A percentile compares a stretch with the other conserved stretches of the same genome.
Conservation (phyloP, 2,329 filamentous ascomycete genomes). For the Mycosphaerella arachidis region DNA sequence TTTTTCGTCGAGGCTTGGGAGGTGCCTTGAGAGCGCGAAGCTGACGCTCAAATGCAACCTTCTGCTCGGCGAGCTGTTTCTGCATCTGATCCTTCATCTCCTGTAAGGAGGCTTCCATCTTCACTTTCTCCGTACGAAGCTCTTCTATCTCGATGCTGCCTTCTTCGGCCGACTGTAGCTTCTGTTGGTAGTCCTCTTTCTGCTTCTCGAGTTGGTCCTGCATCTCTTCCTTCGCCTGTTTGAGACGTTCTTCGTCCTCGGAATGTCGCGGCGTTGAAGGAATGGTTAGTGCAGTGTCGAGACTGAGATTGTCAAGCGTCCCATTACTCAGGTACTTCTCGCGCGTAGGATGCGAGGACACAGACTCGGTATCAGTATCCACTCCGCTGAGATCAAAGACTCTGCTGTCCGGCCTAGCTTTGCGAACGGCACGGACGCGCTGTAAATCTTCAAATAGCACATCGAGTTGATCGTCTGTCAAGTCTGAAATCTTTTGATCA, state of each 20-base stretch:
- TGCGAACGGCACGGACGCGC: constrained; percentile 76
- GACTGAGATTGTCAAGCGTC: constrained; percentile 85
- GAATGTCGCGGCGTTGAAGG: constrained; percentile 85
- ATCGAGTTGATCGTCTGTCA: constrained; percentile 93
- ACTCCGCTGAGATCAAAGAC: constrained; percentile 45
- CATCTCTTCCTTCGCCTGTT: constrained; percentile 74
- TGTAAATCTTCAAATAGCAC: constrained; percentile 91
- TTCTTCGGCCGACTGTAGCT: constrained; percentile 69
- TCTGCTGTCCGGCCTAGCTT: constrained; percentile 57
- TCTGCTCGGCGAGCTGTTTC: constrained; percentile 75
- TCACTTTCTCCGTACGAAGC: constrained; percentile 73
- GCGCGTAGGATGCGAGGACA: constrained; percentile 67
- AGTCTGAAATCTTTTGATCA: constrained; percentile 82
- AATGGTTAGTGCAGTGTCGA: constrained; percentile 91
- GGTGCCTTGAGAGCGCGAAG: constrained; percentile 64
- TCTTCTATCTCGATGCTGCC: constrained; percentile 76
- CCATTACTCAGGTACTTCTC: constrained; percentile 96
- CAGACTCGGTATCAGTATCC: constrained; percentile 80
- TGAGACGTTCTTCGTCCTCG: constrained; percentile 72
- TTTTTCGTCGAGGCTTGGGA: constrained; percentile 22
- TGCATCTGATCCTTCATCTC: constrained; percentile 85
- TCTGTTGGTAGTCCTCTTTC: constrained; percentile 75
- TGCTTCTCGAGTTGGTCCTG: constrained; percentile 77
- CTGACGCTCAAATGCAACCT: constrained; percentile 77
- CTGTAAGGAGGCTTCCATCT: constrained; percentile 77